These are phyloP conservation scores for Mycena crocata DNA, from an alignment of 768 basidiomycete genomes.

Conservation along the genomic window DNA sequence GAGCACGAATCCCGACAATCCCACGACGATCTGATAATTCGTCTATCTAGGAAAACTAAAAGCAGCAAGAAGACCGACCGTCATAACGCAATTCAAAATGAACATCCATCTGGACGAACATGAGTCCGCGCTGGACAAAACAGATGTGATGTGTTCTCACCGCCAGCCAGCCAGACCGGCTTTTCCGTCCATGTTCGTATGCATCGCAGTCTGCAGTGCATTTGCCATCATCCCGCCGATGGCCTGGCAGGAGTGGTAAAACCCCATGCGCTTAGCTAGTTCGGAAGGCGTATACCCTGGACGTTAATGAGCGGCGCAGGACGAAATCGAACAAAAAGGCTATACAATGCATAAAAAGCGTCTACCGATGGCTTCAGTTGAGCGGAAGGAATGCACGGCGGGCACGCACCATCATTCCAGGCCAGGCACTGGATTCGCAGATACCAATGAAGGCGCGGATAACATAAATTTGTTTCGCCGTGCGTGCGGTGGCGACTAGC, in stretches of 20 bases:
- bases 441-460: neutral
- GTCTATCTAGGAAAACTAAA: too few relatives aligned
- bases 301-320: neutral
- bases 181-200: neutral
- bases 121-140: neutral
- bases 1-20: neutral
- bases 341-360: constrained; percentile 2
- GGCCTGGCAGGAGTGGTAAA: neutral
- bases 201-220: neutral
- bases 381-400: neutral
- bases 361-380: neutral
- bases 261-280: constrained; percentile 1
- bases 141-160: neutral
- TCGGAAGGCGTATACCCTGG: neutral
- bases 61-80: neutral
- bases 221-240: constrained; percentile 3
- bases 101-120: neutral
- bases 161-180: neutral
- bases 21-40: neutral
- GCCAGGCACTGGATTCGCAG: neutral
- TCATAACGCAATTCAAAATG: neutral
- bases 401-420: neutral
- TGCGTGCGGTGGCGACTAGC: neutral
- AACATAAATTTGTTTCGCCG: neutral
- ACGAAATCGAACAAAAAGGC: neutral